These are phyloP conservation scores for Hypoxylon intermedium DNA, from an alignment of 495 filamentous ascomycete genomes.

Conservation along the genomic window DNA sequence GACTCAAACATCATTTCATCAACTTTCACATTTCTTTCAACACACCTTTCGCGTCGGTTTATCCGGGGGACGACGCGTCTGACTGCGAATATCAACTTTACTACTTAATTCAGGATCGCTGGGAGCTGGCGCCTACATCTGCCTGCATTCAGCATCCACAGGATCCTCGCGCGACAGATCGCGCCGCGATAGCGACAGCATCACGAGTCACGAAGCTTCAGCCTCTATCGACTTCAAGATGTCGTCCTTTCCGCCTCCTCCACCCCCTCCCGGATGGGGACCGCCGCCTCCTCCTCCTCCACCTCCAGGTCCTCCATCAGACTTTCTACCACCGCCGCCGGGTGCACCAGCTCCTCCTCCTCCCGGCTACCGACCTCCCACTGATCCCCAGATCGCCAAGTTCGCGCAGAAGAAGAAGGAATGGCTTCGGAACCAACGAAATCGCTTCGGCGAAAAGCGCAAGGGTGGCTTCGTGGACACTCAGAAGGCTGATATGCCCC, in stretches of 20 bases:
- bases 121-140: background rate
- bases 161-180: slow-evolving; percentile 41
- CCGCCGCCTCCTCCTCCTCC: slow-evolving; percentile 72
- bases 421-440: slow-evolving; percentile 92
- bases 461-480: slow-evolving; percentile 97
- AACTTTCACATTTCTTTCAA: slow-evolving; percentile 16
- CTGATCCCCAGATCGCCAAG: slow-evolving; percentile 88
- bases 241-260: slow-evolving; percentile 73
- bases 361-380: slow-evolving; percentile 83
- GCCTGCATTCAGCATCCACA: slow-evolving; percentile 28
- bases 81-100: background rate
- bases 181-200: slow-evolving; percentile 44
- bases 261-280: slow-evolving; percentile 64
- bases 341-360: slow-evolving; percentile 79
- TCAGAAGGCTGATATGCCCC: slow-evolving; percentile 98
- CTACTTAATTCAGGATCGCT: slow-evolving; percentile 3
- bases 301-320: slow-evolving; percentile 76
- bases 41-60: slow-evolving; percentile 30
- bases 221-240: slow-evolving; percentile 57
- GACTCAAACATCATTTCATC: slow-evolving; percentile 20
- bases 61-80: slow-evolving; percentile 27
- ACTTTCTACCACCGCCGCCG: slow-evolving; percentile 69
- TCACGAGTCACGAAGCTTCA: slow-evolving; percentile 33
- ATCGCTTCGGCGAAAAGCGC: slow-evolving; percentile 94
- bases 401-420: slow-evolving; percentile 98